A percentile compares a stretch with the other conserved stretches of the same genome.
Conservation (phyloP, 164 flowering plant genomes). For the Santalum album region DNA sequence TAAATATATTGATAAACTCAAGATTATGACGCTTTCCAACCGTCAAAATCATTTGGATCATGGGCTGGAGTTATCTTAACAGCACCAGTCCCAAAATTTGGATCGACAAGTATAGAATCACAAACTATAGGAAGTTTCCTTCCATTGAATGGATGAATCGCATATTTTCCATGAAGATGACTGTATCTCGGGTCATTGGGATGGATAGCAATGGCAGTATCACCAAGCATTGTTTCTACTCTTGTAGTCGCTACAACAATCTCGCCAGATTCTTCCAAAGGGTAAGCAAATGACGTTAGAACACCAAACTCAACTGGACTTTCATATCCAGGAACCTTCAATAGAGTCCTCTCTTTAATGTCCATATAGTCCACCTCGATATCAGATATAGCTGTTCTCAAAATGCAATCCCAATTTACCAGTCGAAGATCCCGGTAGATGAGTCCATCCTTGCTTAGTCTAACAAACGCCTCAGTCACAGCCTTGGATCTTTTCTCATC, state of each 20-base stretch:
- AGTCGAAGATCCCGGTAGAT: conserved; percentile 88
- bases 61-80: conserved; percentile 99
- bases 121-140: conserved; percentile 79
- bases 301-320: conserved; percentile 83
- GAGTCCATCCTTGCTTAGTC: conserved; percentile 65
- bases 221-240: conserved; percentile 98
- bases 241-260: conserved; percentile 96
- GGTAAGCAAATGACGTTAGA: conserved; percentile 94
- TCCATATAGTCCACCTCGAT: conserved; percentile 90
- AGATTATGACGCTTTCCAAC: conserved; percentile 89
- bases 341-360: conserved; percentile 61
- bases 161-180: conserved; percentile 77
- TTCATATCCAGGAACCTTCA: conserved; percentile 83
- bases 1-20: conserved; percentile 76
- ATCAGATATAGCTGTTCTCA: conserved; percentile 95
- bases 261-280: conserved; percentile 73
- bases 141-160: conserved; percentile 89
- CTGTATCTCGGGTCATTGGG: conserved; percentile 74
- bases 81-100: conserved; percentile 90
- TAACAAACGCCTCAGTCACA: conserved; percentile 93
- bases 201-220: conserved; percentile 92
- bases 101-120: conserved; percentile 82
- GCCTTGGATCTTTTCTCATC: conserved; percentile 84
- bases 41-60: conserved; percentile 97
- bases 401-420: conserved; percentile 93